Conservation (phyloP, 768 basidiomycete genomes). For the Panaeolus papilionaceus region DNA sequence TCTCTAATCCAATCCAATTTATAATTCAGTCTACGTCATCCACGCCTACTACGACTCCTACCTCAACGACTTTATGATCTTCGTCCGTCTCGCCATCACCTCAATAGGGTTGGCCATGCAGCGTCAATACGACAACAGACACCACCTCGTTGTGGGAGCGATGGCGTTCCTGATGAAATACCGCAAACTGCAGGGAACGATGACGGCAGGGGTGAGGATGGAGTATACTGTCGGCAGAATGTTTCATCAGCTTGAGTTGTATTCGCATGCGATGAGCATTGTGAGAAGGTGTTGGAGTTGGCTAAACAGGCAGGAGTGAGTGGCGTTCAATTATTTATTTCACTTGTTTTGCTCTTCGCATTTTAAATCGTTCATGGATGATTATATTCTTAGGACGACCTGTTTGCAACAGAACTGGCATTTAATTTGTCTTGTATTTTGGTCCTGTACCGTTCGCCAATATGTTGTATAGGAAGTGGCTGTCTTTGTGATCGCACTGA, state of each 20-base stretch:
- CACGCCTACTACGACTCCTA: constrained; percentile 88
- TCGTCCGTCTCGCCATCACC: no score
- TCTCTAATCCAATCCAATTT: no score
- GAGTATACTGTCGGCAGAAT: constrained; percentile 90
- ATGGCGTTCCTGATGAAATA: constrained; percentile 89
- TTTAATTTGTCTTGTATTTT: constrained; percentile 88
- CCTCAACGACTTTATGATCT: constrained; percentile 86
- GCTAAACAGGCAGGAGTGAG: no score
- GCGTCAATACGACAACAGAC: no score
- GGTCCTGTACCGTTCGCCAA: constrained; percentile 77
- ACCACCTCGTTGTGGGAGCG: no score
- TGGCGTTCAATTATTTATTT: no score
- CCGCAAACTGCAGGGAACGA: constrained; percentile 60
- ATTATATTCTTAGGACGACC: constrained; percentile 48
- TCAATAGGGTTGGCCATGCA: no score
- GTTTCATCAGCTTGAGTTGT: constrained; percentile 95
- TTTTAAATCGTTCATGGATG: no score
- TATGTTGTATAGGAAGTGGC: constrained; percentile 68
- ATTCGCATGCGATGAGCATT: no score
- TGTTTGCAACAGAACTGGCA: constrained; percentile 76
- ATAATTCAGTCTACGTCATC: constrained; percentile 92
- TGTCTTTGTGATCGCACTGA: no score
- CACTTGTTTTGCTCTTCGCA: no score
- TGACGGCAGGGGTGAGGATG: constrained; percentile 61
- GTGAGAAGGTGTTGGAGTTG: no score